These are phyloP conservation scores for Caloboletus firmus DNA, from an alignment of 1,284 basidiomycete genomes.

Conservation along the genomic window DNA sequence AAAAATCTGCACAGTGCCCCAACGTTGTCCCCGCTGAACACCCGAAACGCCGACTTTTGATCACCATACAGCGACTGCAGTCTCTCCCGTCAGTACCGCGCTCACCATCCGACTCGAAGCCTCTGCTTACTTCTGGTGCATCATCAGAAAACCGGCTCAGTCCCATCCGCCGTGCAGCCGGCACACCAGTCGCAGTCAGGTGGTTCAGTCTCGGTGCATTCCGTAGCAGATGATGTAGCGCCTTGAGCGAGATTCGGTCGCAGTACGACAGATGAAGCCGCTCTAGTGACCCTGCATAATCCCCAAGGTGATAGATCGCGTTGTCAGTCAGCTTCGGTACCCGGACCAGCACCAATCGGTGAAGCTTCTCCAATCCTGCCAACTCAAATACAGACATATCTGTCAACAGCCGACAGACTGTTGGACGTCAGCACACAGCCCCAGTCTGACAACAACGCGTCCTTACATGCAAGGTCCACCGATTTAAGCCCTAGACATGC, in stretches of 20 bases:
- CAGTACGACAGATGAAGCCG: slow-evolving; percentile 90
- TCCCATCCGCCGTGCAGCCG: slow-evolving; percentile 71
- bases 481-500: slow-evolving; percentile 76
- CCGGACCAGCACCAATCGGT: slow-evolving; percentile 80
- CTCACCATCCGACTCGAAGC: slow-evolving; percentile 14
- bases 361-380: slow-evolving; percentile 69
- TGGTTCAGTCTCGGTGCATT: slow-evolving; percentile 67
- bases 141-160: slow-evolving; percentile 79
- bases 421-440: slow-evolving; percentile 14
- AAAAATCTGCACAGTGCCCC: slow-evolving; percentile 61
- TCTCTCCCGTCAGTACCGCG: slow-evolving; percentile 10
- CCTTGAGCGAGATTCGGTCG: slow-evolving; percentile 76
- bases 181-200: slow-evolving; percentile 81
- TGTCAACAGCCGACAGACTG: slow-evolving; percentile 80
- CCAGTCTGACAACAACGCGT: slow-evolving; percentile 8
- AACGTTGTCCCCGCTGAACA: slow-evolving; percentile 78
- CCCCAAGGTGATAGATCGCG: slow-evolving; percentile 63
- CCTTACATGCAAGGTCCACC: slow-evolving; percentile 84
- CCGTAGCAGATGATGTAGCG: slow-evolving; percentile 74
- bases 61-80: slow-evolving; percentile 52
- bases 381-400: slow-evolving; percentile 86
- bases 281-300: slow-evolving; percentile 69
- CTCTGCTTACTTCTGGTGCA: slow-evolving; percentile 60
- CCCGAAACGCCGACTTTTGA: slow-evolving; percentile 76
- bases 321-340: slow-evolving; percentile 67